Evolutionary conservation across 2,329 filamentous ascomycete species (phyloP).

Genomic region (Penicillium janthinellum): DNA sequence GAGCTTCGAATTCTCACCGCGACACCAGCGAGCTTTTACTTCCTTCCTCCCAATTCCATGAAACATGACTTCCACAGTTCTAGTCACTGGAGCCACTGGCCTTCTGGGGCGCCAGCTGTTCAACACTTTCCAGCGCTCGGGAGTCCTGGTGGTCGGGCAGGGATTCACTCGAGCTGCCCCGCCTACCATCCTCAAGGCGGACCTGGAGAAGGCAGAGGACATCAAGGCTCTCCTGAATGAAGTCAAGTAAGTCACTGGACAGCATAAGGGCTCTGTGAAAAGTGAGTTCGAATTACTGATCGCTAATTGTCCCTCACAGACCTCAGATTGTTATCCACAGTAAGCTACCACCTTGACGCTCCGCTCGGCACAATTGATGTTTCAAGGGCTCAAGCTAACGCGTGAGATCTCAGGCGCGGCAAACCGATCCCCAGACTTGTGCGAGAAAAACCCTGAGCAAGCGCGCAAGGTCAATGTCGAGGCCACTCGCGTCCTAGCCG

Average conservation of each 20-base stretch:
- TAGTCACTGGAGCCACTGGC: slow-evolving; percentile 84
- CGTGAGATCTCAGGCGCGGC: slow-evolving; percentile 65
- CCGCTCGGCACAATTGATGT: neutral
- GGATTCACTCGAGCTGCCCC: slow-evolving; percentile 74
- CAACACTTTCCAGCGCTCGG: slow-evolving; percentile 65
- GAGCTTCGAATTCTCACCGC: slow-evolving; percentile 5
- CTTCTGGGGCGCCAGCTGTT: slow-evolving; percentile 79
- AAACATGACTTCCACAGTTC: slow-evolving; percentile 55
- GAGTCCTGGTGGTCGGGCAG: slow-evolving; percentile 72
- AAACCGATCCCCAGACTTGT: slow-evolving; percentile 84
- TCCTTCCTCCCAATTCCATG: neutral
- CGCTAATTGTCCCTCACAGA: slow-evolving; percentile 44
- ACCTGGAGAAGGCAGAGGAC: slow-evolving; percentile 51
- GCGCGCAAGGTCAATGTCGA: slow-evolving; percentile 74
- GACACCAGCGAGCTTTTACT: neutral
- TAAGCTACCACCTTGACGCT: slow-evolving; percentile 45
- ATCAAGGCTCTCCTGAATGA: slow-evolving; percentile 53
- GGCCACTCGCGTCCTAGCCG: slow-evolving; percentile 68
- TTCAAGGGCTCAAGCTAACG: slow-evolving; percentile 12
- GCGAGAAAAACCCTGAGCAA: slow-evolving; percentile 74
- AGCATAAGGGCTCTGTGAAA: neutral
- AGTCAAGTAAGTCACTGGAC: slow-evolving; percentile 48
- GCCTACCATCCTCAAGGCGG: slow-evolving; percentile 63
- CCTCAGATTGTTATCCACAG: slow-evolving; percentile 81
- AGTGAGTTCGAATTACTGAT: neutral